Conservation (phyloP, 2,329 filamentous ascomycete species). For the Drechslerella dactyloides region DNA sequence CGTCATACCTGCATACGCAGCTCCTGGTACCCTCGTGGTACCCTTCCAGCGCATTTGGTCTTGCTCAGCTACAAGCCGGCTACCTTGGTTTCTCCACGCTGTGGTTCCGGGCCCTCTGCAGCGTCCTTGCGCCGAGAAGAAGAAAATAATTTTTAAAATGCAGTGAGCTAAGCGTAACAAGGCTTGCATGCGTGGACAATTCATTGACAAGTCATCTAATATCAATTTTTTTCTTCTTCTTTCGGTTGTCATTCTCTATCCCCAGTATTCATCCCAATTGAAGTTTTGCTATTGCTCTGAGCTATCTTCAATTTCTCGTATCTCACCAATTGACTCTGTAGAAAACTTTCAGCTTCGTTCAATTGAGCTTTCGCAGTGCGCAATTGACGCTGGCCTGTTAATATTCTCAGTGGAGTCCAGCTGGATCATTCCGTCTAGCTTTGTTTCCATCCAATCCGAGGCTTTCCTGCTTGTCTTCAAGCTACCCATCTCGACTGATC, state of each 20-base stretch:
- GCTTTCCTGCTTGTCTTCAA: constrained; percentile 14
- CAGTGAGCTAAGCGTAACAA: constrained; percentile 35
- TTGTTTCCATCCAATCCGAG: constrained; percentile 29
- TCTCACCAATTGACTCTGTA: constrained; percentile 16
- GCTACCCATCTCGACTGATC: constrained; percentile 34
- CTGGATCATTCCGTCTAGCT: constrained; percentile 22
- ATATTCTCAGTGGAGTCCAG: background rate
- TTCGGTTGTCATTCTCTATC: constrained; percentile 9
- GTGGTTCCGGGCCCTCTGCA: constrained; percentile 40
- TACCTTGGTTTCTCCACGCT: constrained; percentile 47
- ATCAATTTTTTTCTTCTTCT: constrained; percentile 31
- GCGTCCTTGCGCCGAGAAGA: constrained; percentile 17
- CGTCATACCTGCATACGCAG: constrained; percentile 49
- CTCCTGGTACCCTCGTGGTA: constrained; percentile 45
- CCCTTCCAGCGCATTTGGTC: constrained; percentile 16
- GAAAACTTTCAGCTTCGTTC: background rate
- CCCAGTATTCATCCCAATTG: constrained; percentile 6
- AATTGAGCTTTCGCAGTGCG: background rate
- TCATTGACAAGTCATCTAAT: constrained; percentile 47
- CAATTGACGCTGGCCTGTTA: no score
- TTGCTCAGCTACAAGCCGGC: constrained; percentile 24
- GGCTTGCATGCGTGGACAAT: constrained; percentile 51
- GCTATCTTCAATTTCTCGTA: constrained; percentile 11
- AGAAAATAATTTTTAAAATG: constrained; percentile 38
- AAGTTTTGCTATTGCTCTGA: background rate